Percentiles rank a stretch among this genome's conserved stretches.
Evolutionary conservation across 331 rosid genomes (phyloP).

Genomic region (Ulmus americana): DNA sequence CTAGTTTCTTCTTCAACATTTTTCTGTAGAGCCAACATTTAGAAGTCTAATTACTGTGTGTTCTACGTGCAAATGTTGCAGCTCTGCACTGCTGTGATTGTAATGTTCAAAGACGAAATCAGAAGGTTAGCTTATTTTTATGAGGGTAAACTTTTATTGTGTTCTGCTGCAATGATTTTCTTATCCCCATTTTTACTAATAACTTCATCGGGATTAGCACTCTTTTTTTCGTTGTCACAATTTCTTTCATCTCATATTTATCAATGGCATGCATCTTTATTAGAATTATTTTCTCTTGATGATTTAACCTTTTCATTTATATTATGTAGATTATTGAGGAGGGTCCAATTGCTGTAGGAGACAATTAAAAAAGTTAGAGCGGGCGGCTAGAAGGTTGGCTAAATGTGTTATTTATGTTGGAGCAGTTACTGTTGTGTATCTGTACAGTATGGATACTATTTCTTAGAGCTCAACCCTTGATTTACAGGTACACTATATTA

Average conservation of each 20-base stretch:
- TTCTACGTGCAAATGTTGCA: slow-evolving; percentile 88
- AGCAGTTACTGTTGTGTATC: slow-evolving; percentile 97
- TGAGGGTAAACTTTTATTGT: background rate
- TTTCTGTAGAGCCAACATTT: slow-evolving; percentile 81
- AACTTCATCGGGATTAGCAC: background rate
- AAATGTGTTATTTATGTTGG: slow-evolving; percentile 87
- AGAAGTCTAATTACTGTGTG: slow-evolving; percentile 94
- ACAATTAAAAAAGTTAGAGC: slow-evolving; percentile 85
- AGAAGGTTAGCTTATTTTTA: slow-evolving; percentile 48
- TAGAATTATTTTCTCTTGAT: slow-evolving; percentile 16
- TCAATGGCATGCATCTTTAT: background rate
- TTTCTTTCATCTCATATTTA: slow-evolving; percentile 1
- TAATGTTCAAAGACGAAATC: slow-evolving; percentile 98
- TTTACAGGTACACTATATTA: no score
- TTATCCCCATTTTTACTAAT: slow-evolving; percentile 2
- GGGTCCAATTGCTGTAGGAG: slow-evolving; percentile 84
- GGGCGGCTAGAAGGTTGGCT: slow-evolving; percentile 98
- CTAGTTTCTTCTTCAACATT: slow-evolving; percentile 17
- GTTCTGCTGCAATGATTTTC: background rate
- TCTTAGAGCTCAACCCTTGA: no score
- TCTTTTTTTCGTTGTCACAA: background rate
- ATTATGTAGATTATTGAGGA: slow-evolving; percentile 82
- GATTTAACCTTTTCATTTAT: slow-evolving; percentile 16
- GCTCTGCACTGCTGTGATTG: slow-evolving; percentile 99
- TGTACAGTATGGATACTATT: no score